A percentile compares a stretch with the other conserved stretches of the same genome.
phyloP scores from a whole-genome alignment of 1,284 basidiomycete species.

The Ceratobasidium papillatum region DNA sequence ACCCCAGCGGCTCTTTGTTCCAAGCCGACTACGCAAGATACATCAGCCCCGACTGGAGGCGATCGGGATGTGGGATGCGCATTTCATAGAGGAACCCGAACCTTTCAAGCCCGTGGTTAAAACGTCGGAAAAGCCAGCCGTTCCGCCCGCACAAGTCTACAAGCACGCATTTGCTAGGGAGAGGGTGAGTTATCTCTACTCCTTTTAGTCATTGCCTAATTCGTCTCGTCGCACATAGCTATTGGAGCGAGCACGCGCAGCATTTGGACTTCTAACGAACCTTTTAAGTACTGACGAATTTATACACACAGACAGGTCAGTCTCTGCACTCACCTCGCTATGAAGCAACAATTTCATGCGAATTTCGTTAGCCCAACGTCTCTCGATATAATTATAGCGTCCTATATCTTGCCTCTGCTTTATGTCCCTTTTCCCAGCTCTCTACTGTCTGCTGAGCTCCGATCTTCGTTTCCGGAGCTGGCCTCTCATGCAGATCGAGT shows the following conservation, averaged over 20 bases:
- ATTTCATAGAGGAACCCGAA: slow-evolving; percentile 52
- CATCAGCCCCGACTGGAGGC: slow-evolving; percentile 67
- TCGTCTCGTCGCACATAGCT: slow-evolving; percentile 55
- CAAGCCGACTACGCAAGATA: slow-evolving; percentile 65
- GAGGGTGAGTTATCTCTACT: slow-evolving; percentile 57
- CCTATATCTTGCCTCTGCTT: slow-evolving; percentile 69
- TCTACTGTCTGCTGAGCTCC: slow-evolving; percentile 62
- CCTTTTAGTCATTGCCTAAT: neutral
- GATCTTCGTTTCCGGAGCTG: slow-evolving; percentile 64
- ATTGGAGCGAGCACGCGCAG: slow-evolving; percentile 64
- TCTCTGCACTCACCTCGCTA: slow-evolving; percentile 10
- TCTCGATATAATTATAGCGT: slow-evolving; percentile 70
- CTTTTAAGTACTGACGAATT: slow-evolving; percentile 63
- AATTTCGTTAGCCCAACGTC: slow-evolving; percentile 60
- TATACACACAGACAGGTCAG: slow-evolving; percentile 61
- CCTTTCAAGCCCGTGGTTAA: slow-evolving; percentile 54
- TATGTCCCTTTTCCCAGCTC: slow-evolving; percentile 69
- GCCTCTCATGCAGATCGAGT: slow-evolving; percentile 61
- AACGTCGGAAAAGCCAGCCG: slow-evolving; percentile 47
- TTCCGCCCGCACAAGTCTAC: slow-evolving; percentile 52
- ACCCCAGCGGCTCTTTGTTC: slow-evolving; percentile 77
- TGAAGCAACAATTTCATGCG: slow-evolving; percentile 8
- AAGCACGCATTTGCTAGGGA: slow-evolving; percentile 68
- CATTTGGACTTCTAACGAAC: slow-evolving; percentile 65
- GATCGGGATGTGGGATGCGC: slow-evolving; percentile 68